phyloP scores from a whole-genome alignment of 2,329 filamentous ascomycete species.

The Aspergillus amoenus region DNA sequence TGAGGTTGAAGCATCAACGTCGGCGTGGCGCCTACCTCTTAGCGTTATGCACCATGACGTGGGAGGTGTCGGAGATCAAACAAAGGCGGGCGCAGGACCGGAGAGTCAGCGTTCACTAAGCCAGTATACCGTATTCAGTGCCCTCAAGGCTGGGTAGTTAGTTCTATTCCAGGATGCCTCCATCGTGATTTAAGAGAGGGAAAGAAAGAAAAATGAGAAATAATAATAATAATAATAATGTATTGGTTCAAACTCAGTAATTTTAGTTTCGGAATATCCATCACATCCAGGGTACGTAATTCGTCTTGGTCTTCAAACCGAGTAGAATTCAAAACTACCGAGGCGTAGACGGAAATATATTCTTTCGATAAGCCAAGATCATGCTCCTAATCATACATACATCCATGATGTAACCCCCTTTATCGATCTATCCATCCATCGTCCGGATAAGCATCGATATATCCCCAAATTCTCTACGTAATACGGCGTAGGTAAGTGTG shows the following conservation, averaged over 20 bases:
- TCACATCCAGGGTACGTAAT: background rate
- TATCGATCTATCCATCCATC: background rate
- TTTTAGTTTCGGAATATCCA: no score
- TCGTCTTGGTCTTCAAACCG: background rate
- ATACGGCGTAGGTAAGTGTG: no score
- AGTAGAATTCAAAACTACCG: background rate
- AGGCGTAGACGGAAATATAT: background rate
- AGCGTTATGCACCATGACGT: constrained; percentile 12
- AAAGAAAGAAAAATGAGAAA: no score
- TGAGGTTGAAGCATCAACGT: background rate
- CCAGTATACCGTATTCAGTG: no score
- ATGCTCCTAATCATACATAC: background rate
- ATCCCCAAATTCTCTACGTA: no score
- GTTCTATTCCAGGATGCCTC: no score
- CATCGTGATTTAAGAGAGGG: no score
- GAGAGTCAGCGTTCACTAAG: no score
- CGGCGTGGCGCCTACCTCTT: background rate
- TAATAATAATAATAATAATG: no score
- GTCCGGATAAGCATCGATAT: background rate
- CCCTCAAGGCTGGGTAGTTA: no score
- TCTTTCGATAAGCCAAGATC: background rate
- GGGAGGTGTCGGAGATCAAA: constrained; percentile 4
- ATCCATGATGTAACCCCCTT: background rate
- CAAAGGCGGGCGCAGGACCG: background rate
- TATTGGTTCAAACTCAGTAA: no score